Base-by-base conservation (phyloP, 768 basidiomycete genomes). In the Galerina sulciceps region DNA sequence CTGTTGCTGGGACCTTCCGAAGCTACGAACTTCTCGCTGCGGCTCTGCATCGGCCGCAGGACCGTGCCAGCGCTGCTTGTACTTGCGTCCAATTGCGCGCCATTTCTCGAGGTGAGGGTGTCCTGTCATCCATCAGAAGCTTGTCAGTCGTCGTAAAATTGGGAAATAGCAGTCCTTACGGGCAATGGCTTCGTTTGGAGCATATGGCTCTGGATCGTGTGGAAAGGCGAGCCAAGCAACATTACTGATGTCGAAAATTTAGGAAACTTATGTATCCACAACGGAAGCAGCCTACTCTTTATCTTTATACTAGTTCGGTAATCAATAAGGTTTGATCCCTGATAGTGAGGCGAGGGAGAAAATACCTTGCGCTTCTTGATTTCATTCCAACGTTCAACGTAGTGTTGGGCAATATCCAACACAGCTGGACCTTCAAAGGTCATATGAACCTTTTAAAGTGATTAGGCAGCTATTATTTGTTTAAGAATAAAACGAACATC, bases 371-470 rank as follows among this genome's bases (percentile, higher is more conserved):
- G 83, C 67, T 85, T 88, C 81, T 94, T 94, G 61, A 96, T 76
- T 66, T 93, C 91, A 66, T 95, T 94, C 92, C 92, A 94, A 18
- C 93, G 81, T 72, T 98, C 96, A 11, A 90, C 78, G 59, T 96
- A 99, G 76, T 97, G 95, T 73, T 97, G 95, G 13, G 88, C 85
- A 17, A 99, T 84, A 68, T 99, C 97, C 55, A 99, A 79, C 4
- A 97, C 95, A 14, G 83, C 87, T 1, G 92, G 84, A 6, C 90
- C 97, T 13, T 81, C 76, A 20, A 95, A 74, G 4, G 92, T 94
- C 88, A 93, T 91, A 70, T 95, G 94, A 11, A 90, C 83, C 88
- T 90, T 69, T 5, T 13, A 36, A 51, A 45, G 18, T 18, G 61
- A 14, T 17, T 22, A 41, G 51, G 55, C 15, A 55, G 31, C 50